Conservation (phyloP, 2,329 filamentous ascomycete species). For the Aureobasidium lini region DNA sequence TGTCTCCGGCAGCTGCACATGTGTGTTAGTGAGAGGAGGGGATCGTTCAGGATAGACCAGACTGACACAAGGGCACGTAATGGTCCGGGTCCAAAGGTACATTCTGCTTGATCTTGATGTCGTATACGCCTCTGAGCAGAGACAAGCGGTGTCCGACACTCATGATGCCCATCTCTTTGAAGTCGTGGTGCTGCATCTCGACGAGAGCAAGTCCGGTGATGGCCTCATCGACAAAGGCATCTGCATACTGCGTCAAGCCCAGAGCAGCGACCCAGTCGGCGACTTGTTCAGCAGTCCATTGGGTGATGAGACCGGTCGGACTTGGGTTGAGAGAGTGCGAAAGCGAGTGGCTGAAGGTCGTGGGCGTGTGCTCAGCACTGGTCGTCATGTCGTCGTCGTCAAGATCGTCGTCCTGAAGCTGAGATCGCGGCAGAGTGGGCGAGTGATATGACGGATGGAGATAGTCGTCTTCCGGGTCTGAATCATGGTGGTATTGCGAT, state of each 20-base stretch:
- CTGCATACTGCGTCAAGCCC: slow-evolving; percentile 74
- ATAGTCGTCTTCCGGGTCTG: slow-evolving; percentile 53
- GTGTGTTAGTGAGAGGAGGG: slow-evolving; percentile 17
- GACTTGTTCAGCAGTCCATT: slow-evolving; percentile 81
- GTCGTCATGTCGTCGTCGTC: slow-evolving; percentile 44
- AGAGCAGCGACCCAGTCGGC: slow-evolving; percentile 79
- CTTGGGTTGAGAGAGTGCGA: slow-evolving; percentile 46
- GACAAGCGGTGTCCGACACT: slow-evolving; percentile 93
- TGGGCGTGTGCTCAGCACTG: slow-evolving; percentile 63
- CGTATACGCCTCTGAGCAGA: slow-evolving; percentile 92
- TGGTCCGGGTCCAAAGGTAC: slow-evolving; percentile 86
- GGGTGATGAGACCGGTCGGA: slow-evolving; percentile 67
- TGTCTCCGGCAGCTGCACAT: slow-evolving; percentile 71
- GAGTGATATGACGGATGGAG: neutral
- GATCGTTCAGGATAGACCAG: neutral
- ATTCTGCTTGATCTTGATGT: slow-evolving; percentile 90
- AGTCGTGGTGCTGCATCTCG: slow-evolving; percentile 80
- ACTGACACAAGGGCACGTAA: slow-evolving; percentile 84
- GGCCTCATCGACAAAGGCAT: slow-evolving; percentile 82
- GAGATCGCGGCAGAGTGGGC: neutral
- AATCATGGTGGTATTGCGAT: slow-evolving; percentile 62
- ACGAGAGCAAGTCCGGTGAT: slow-evolving; percentile 89
- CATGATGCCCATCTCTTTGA: slow-evolving; percentile 88
- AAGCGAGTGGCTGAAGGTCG: slow-evolving; percentile 61
- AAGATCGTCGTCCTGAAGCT: neutral